These are phyloP conservation scores for Schwanniomyces yamadae DNA, from an alignment of 805 yeast species.

Conservation along the genomic window DNA sequence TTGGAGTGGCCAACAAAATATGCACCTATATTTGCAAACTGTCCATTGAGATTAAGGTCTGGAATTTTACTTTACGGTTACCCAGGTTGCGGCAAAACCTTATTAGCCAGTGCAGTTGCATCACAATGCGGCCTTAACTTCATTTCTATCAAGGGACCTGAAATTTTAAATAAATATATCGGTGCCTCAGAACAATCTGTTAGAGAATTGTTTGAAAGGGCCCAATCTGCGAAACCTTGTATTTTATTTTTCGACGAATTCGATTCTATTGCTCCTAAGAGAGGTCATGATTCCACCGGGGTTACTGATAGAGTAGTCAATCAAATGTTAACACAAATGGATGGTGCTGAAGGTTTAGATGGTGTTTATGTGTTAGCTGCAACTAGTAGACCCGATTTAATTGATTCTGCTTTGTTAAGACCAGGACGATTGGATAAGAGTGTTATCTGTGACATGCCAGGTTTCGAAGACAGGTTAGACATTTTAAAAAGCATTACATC, in stretches of 20 bases:
- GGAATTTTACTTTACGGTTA: slow-evolving; percentile 91
- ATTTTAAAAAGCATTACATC: slow-evolving; percentile 59
- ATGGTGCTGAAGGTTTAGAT: slow-evolving; percentile 97
- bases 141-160: slow-evolving; percentile 94
- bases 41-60: slow-evolving; percentile 84
- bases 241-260: slow-evolving; percentile 92
- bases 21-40: slow-evolving; percentile 88
- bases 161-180: slow-evolving; percentile 88
- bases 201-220: slow-evolving; percentile 88
- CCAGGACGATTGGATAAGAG: slow-evolving; percentile 96
- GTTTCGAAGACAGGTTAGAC: slow-evolving; percentile 64
- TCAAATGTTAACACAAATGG: slow-evolving; percentile 97
- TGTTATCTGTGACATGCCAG: slow-evolving; percentile 87
- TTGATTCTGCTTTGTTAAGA: slow-evolving; percentile 89
- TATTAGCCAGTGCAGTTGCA: slow-evolving; percentile 90
- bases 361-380: slow-evolving; percentile 97
- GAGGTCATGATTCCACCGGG: slow-evolving; percentile 98
- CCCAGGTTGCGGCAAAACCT: slow-evolving; percentile 97
- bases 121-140: slow-evolving; percentile 92
- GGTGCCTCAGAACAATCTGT: slow-evolving; percentile 97
- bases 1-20: slow-evolving; percentile 97
- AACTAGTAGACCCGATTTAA: slow-evolving; percentile 91
- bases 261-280: slow-evolving; percentile 95
- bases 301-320: slow-evolving; percentile 97
- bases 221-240: slow-evolving; percentile 93